Conservation (phyloP, 345 rosid species). For the Dimocarpus longan region DNA sequence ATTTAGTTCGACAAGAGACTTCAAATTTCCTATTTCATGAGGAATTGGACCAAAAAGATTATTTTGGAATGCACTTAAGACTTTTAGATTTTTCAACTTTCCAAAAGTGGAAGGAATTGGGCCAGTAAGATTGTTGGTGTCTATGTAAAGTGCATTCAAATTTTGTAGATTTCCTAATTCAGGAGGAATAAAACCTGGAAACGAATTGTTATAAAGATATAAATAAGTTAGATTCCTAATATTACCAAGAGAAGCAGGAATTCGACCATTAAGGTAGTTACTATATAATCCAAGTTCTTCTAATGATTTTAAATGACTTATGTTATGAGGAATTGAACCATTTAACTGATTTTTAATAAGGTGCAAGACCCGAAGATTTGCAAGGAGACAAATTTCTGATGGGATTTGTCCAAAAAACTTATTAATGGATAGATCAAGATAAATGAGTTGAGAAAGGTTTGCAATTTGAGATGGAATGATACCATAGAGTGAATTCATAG, state of each 20-base stretch:
- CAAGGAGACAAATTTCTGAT: conserved; percentile 22
- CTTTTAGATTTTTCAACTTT: conserved; percentile 18
- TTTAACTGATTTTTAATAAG: conserved; percentile 19
- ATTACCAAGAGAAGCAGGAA: conserved; percentile 22
- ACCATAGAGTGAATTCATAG: conserved; percentile 26
- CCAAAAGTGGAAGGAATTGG: conserved; percentile 34
- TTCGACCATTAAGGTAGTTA: conserved; percentile 7
- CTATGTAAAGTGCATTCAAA: conserved; percentile 24
- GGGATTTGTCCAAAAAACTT: conserved; percentile 25
- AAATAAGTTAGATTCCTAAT: neutral
- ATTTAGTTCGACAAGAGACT: conserved; percentile 15
- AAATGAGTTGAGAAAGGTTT: conserved; percentile 24
- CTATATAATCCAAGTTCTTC: neutral
- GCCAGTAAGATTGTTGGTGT: conserved; percentile 30
- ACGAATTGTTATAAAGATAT: conserved; percentile 22
- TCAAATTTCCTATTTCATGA: conserved; percentile 32
- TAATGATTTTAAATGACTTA: conserved; percentile 2
- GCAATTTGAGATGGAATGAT: conserved; percentile 30
- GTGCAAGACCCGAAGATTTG: conserved; percentile 20
- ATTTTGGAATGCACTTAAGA: conserved; percentile 22
- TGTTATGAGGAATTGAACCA: conserved; percentile 22
- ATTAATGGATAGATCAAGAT: conserved; percentile 30
- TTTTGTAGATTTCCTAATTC: conserved; percentile 26
- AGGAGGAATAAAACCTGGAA: conserved; percentile 28
- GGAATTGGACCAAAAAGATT: conserved; percentile 37